Evolutionary conservation across 257 asterid species (phyloP), one percentile per base, ranked within the genome.

Genomic region (Fraxinus quadrangulata): DNA sequence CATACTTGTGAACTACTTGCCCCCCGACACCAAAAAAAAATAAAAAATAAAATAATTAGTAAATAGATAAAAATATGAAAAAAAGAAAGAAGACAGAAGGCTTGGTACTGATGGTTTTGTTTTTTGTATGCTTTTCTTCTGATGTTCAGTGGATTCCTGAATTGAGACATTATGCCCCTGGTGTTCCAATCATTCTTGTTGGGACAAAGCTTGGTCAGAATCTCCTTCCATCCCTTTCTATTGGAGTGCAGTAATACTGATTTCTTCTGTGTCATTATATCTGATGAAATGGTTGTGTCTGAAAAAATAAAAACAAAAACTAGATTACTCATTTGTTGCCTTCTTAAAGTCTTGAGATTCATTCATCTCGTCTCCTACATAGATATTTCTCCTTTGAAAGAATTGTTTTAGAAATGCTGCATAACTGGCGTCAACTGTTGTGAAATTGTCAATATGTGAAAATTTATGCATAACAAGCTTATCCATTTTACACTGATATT

Each of bases 131-230:
- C 39, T 67, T 30, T 67, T 67, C 39, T 36, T 37, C 21, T 70
- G 30, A 70, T 70, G 54, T 70, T 37, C 59, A 70, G 74, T 70
- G 74, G 56, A 70, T 70, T 17, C 26, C 54, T 70, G 74, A 70
- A 70, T 70, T 70, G 74, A 70, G 74, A 37, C 74, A 70, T 40
- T 37, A 70, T 8, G 74, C 74, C 14, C 74, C 74, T 37, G 74
- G 74, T 5, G 59, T 39, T 70, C 74, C 74, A 70, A 33, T 37
- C 36, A 70, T 70, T 24, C 74, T 70, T 36, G 74, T 70, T 70
- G 74, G 74, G 39, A 70, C 74, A 67, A 67, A 67, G 72, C 72
- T 67, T 31, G 72, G 72, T 67, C 42, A 67, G 72, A 30, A 67
- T 31, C 45, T 67, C 72, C 19, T 28, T 67, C n/a, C 6, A 31